Percentiles rank a stretch among this genome's conserved stretches.
phyloP scores from a whole-genome alignment of 1,139 yeast genomes.

The Blastobotrys buckinghamii region DNA sequence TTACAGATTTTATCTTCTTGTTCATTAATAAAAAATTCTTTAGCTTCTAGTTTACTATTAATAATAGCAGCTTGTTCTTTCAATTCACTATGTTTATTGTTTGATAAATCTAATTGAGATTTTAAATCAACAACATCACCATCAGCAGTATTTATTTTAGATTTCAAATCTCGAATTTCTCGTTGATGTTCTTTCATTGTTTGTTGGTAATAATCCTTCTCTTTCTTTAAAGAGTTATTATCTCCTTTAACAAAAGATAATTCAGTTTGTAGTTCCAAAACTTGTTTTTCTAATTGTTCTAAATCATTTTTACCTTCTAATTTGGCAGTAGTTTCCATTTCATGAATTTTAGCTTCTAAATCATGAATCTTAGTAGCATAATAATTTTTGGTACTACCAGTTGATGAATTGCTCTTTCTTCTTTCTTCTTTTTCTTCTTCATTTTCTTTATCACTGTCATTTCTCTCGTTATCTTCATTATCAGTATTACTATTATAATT shows the following conservation, averaged over 20 bases:
- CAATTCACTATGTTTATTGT: slow-evolving; percentile 15
- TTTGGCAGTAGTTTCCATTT: slow-evolving; percentile 9
- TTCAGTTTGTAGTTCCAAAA: slow-evolving; percentile 23
- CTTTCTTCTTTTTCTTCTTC: neutral
- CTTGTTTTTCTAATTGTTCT: slow-evolving; percentile 11
- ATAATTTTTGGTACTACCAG: slow-evolving; percentile 7
- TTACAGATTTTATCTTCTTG: slow-evolving; percentile 12
- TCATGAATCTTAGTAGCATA: slow-evolving; percentile 19
- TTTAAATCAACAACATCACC: slow-evolving; percentile 15
- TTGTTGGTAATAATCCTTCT: slow-evolving; percentile 20
- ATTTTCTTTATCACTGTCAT: neutral
- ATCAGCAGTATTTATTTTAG: slow-evolving; percentile 18
- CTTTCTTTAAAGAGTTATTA: slow-evolving; percentile 20
- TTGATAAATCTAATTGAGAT: slow-evolving; percentile 17
- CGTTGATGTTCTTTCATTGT: slow-evolving; percentile 19
- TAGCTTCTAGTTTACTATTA: slow-evolving; percentile 18
- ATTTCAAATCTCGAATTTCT: slow-evolving; percentile 15
- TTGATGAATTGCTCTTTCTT: neutral
- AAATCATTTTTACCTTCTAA: neutral
- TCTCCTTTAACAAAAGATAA: slow-evolving; percentile 22
- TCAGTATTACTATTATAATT: neutral
- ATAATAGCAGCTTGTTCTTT: slow-evolving; percentile 16
- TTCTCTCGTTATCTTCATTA: neutral
- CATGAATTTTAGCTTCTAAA: slow-evolving; percentile 17
- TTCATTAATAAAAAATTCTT: slow-evolving; percentile 15